These are phyloP conservation scores for Fraxinus excelsior DNA, from an alignment of 257 asterid genomes.

Conservation along the genomic window DNA sequence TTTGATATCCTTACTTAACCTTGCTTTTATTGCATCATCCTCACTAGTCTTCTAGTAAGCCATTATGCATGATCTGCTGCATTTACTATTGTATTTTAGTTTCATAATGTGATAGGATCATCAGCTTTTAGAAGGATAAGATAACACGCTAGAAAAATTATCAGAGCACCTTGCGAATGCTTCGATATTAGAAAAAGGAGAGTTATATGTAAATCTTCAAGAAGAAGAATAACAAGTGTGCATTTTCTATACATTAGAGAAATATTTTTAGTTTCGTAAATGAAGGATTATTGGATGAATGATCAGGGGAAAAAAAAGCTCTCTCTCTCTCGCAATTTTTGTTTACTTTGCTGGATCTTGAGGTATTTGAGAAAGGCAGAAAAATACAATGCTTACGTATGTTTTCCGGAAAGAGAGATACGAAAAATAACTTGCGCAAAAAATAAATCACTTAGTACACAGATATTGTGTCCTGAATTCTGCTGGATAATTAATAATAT, in stretches of 20 bases:
- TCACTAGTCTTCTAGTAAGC: constrained; percentile 21
- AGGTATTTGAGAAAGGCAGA: constrained; percentile 6
- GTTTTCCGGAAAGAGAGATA: neutral
- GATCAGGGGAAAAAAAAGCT: neutral
- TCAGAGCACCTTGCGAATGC: neutral
- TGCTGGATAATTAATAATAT: neutral
- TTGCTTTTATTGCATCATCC: neutral
- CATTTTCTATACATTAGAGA: constrained; percentile 10
- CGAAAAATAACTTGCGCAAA: neutral
- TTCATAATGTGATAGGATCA: constrained; percentile 12
- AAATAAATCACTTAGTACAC: neutral
- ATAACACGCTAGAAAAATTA: neutral
- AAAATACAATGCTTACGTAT: neutral
- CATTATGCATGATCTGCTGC: neutral
- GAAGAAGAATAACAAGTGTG: neutral
- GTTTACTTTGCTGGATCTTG: constrained; percentile 1
- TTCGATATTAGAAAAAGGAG: neutral
- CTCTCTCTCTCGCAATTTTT: neutral
- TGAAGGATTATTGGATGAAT: constrained; percentile 13
- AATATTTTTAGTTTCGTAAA: neutral
- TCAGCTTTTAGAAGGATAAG: neutral
- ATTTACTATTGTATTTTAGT: constrained; percentile 18
- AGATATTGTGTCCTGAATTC: neutral
- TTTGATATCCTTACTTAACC: neutral
- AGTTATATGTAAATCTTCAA: neutral